Evolutionary conservation across 2,329 filamentous ascomycete species (phyloP), one percentile per base, ranked within the genome.

Genomic region (Fusarium armeniacum): DNA sequence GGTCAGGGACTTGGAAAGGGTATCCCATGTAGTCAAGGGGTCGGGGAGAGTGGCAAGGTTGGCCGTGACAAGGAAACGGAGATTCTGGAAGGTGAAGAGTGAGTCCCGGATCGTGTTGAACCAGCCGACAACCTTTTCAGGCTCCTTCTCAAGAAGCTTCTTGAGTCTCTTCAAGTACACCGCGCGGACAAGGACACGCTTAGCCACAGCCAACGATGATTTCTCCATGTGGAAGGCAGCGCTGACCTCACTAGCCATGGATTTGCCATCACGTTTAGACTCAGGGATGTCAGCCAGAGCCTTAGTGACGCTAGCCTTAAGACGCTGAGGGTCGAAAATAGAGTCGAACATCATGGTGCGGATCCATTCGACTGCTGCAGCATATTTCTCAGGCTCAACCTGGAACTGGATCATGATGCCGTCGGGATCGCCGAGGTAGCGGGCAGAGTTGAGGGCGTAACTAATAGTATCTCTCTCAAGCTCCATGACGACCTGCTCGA

Each of bases 251-350:
- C 81, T 82, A 6, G 87, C 83, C 89, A 91, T 91, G 43, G 83
- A 83, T 59, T 90, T 88, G 2, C 96, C 96, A 73, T 92, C 93
- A 43, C 96, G 92, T 84, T 98, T 99, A 54, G 90, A 86, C 76
- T 98, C 94, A 0, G 96, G 96, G 20, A 99, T 91, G 73, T 98
- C 95, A 4, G 94, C 94, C 20, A 98, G 85, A 46, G 97, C 89
- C 79, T 97, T 97, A 61, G 90, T 90, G 18, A 97, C 82, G 24
- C 85, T 83, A 68, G 92, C 87, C 71, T 86, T 86, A 52, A 91
- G 82, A 26, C 89, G 84, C 50, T 83, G 81, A 5, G 90, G 86
- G 74, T 98, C 95, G 75, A 98, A 97, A 53, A 98, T 85, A 40
- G 93, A 92, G 77, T 97, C 90, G 77, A 95, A 97, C 78, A 97